Conservation (phyloP, 163 green algal species). For the Volvox carteri region DNA sequence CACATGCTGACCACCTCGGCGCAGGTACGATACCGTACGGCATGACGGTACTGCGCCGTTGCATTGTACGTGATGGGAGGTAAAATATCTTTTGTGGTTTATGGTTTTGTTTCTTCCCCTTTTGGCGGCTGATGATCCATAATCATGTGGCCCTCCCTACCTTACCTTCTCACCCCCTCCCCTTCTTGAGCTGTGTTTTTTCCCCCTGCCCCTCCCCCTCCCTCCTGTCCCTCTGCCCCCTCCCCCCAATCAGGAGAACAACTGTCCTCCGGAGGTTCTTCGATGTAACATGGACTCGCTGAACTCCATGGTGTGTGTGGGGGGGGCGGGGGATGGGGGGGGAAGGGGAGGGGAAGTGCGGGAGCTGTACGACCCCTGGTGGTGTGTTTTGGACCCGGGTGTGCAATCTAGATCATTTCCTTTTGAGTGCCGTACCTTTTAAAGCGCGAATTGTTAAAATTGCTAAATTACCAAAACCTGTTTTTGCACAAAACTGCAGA, state of each 20-base stretch:
- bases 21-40: slow-evolving; percentile 7
- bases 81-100: too few species aligned
- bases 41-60: background rate
- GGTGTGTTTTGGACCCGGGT: too few species aligned
- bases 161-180: background rate
- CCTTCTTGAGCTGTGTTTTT: background rate
- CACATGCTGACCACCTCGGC: slow-evolving; percentile 86
- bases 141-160: background rate
- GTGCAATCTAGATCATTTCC: too few species aligned
- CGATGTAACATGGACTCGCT: slow-evolving; percentile 86
- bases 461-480: too few species aligned
- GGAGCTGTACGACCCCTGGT: too few species aligned
- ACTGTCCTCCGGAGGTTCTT: slow-evolving; percentile 74
- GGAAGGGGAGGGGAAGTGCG: background rate
- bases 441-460: too few species aligned
- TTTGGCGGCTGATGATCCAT: too few species aligned
- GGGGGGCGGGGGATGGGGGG: background rate
- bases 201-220: background rate
- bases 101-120: too few species aligned
- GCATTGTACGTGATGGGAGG: background rate
- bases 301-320: slow-evolving; percentile 81
- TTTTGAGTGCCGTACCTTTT: too few species aligned
- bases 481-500: too few species aligned
- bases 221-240: background rate
- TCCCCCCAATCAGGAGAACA: slow-evolving; percentile 70